A percentile compares a stretch with the other conserved stretches of the same genome.
phyloP scores from a whole-genome alignment of 257 asterid genomes.

The Striga asiatica region DNA sequence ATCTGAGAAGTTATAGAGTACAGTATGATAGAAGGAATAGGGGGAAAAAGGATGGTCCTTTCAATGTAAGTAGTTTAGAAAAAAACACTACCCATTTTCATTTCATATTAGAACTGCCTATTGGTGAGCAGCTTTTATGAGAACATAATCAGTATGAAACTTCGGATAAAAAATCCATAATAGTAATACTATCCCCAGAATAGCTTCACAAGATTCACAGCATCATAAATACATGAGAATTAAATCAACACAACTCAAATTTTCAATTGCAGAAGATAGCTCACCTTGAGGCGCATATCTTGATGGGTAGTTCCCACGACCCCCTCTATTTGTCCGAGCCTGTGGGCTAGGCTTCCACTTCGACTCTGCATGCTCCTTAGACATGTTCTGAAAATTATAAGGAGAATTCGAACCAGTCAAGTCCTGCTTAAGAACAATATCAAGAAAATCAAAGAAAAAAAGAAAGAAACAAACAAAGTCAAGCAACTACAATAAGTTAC shows the following conservation, averaged over 20 bases:
- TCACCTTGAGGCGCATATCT: constrained; percentile 55
- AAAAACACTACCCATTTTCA: background rate
- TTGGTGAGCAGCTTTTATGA: constrained; percentile 3
- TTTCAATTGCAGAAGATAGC: constrained; percentile 1
- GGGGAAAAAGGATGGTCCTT: background rate
- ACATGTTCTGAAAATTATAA: constrained; percentile 38
- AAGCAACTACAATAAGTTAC: background rate
- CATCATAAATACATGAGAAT: background rate
- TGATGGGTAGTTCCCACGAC: constrained; percentile 51
- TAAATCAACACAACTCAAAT: background rate
- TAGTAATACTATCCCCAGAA: background rate
- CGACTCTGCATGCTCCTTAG: constrained; percentile 52
- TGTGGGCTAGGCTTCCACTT: constrained; percentile 61
- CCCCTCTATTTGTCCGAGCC: constrained; percentile 49
- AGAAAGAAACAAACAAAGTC: background rate
- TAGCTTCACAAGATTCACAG: background rate
- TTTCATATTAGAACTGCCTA: background rate
- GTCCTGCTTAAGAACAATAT: constrained; percentile 5
- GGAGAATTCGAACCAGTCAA: constrained; percentile 7
- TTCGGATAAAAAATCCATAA: background rate
- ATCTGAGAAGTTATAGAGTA: constrained; percentile 31
- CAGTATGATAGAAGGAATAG: constrained; percentile 5
- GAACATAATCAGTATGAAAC: constrained; percentile 8
- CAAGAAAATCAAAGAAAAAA: background rate
- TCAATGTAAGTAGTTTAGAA: background rate